A percentile compares a stretch with the other conserved stretches of the same genome.
phyloP scores from a whole-genome alignment of 805 yeast genomes.

The Candida montana region DNA sequence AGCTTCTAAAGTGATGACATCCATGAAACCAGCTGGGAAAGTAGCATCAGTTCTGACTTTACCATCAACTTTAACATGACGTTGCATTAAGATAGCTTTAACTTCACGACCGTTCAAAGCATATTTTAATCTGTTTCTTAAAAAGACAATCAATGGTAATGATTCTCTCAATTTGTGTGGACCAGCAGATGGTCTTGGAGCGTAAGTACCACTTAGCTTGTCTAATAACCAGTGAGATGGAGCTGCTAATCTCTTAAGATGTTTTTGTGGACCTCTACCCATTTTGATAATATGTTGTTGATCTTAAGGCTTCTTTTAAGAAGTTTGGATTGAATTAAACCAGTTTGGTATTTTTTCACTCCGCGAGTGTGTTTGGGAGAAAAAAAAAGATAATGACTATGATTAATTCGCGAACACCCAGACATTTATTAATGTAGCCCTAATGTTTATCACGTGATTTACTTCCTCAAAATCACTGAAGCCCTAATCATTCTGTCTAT shows the following conservation, averaged over 20 bases:
- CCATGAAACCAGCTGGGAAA: constrained; percentile 99
- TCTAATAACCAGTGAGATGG: constrained; percentile 99
- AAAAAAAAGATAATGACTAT: background rate
- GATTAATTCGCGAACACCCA: constrained; percentile 1
- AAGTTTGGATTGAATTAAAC: constrained; percentile 1
- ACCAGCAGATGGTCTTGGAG: constrained; percentile 99
- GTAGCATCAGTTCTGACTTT: constrained; percentile 99
- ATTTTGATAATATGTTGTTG: constrained; percentile 11
- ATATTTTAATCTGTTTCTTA: constrained; percentile 98
- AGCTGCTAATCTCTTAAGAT: constrained; percentile 99
- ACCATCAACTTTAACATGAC: constrained; percentile 97
- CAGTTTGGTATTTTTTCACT: constrained; percentile 8
- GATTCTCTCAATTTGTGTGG: constrained; percentile 99
- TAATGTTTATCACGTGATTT: background rate
- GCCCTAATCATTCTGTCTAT: no score
- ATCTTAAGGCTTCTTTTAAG: background rate
- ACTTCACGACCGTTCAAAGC: constrained; percentile 99
- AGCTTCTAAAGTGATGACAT: constrained; percentile 93
- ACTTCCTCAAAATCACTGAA: no score
- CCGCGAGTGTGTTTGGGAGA: background rate
- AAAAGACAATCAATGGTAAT: constrained; percentile 91
- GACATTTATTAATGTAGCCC: constrained; percentile 1
- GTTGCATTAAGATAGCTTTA: constrained; percentile 96
- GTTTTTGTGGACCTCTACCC: constrained; percentile 65
- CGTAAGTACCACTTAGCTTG: constrained; percentile 98